Evolutionary conservation across 2,329 filamentous ascomycete genomes (phyloP), one percentile per base, ranked within the genome.

Genomic region (Beauveria caledonica): DNA sequence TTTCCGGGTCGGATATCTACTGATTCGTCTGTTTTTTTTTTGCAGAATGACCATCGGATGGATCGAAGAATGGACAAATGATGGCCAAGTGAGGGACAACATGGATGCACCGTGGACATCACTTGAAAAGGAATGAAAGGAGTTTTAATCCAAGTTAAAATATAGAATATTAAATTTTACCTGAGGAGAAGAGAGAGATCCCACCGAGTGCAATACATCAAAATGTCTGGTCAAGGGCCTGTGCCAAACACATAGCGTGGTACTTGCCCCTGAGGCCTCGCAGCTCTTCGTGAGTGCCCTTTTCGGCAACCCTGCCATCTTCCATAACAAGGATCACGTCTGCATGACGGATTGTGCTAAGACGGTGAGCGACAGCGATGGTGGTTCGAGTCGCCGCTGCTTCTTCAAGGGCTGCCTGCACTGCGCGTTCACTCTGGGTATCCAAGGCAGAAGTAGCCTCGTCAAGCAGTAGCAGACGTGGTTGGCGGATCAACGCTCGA

Each of bases 281-380:
- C 64, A 90, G 71, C 68, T 89, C 86, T 1, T 74, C 66, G 69
- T 96, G 91, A n/a, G 83, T 89, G 8, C 91, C 91, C 66, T 81
- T 81, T 77, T 96, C 91, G 3, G 92, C 87, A 51, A 96, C 82
- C 65, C 82, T 80, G 21, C 91, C 91, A 68, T 88, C 84, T 71
- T 95, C 90, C 70, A 96, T 91, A 39, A 96, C 91, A 66, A 92
- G 95, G 67, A 96, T 96, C 60, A 91, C 77, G 70, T 96, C 91
- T 1, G 91, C 91, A 23, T 58, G 44, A 15, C 44, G 44, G 44
- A 46, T 46, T 23, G 44, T 46, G 21, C n/a, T 21, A 15, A 46
- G 44, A 21, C 44, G n/a, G 19, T 46, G 44, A 19, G 44, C 44
- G 5, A 46, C 21, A 19, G 44, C 44, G 11, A 46, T 23, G 44